These are phyloP conservation scores for Ogataea pini DNA, from an alignment of 805 yeast genomes.

Conservation along the genomic window DNA sequence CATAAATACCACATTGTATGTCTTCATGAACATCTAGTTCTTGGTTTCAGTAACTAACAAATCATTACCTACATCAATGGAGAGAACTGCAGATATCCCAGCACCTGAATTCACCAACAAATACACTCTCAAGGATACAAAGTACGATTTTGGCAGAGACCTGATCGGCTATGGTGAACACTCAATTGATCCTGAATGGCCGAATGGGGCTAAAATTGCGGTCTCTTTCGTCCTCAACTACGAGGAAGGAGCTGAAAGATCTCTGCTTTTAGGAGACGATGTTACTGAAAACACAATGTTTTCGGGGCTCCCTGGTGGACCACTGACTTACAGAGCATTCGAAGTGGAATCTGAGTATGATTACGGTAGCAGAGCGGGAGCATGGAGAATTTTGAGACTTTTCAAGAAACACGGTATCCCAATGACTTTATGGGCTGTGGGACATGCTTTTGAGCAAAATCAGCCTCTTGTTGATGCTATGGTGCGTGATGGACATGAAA, in stretches of 20 bases:
- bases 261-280: constrained; percentile 16
- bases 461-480: constrained; percentile 36
- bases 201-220: constrained; percentile 26
- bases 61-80: constrained; percentile 8
- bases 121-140: constrained; percentile 15
- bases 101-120: constrained; percentile 4
- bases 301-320: constrained; percentile 6
- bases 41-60: background rate
- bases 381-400: constrained; percentile 30
- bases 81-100: constrained; percentile 11
- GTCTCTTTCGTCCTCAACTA: constrained; percentile 30
- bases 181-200: constrained; percentile 30
- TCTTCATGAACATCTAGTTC: background rate
- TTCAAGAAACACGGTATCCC: constrained; percentile 35
- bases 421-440: constrained; percentile 41
- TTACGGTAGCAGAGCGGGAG: constrained; percentile 18
- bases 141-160: constrained; percentile 18
- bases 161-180: constrained; percentile 28
- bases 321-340: constrained; percentile 6
- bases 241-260: constrained; percentile 31
- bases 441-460: constrained; percentile 33
- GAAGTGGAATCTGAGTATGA: constrained; percentile 21
- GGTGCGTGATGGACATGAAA: constrained; percentile 40
- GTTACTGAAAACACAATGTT: constrained; percentile 17
- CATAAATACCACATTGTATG: background rate